phyloP scores from a whole-genome alignment of 1,284 basidiomycete species.

The Rhodotorula mucilaginosa region DNA sequence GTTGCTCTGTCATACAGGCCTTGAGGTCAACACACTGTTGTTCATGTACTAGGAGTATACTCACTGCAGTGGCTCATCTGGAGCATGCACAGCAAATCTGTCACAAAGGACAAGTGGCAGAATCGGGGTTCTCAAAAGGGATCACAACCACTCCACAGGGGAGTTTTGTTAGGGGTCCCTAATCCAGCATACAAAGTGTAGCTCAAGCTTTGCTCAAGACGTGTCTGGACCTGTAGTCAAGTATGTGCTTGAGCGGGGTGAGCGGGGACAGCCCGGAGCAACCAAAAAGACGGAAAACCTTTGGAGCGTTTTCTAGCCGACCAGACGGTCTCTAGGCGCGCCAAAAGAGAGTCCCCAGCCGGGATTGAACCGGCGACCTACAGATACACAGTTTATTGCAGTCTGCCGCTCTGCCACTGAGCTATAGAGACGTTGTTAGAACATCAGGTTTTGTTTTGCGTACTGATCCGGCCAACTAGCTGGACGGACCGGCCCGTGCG shows the following conservation, averaged over 20 bases:
- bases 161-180: too few relatives aligned
- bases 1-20: too few relatives aligned
- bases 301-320: background rate
- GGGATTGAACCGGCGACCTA: background rate
- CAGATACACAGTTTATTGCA: background rate
- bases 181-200: too few relatives aligned
- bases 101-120: too few relatives aligned
- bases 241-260: background rate
- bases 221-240: too few relatives aligned
- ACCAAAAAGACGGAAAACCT: background rate
- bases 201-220: too few relatives aligned
- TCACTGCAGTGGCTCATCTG: too few relatives aligned
- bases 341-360: background rate
- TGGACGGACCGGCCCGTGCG: background rate
- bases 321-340: background rate
- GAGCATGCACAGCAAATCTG: too few relatives aligned
- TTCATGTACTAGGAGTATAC: too few relatives aligned
- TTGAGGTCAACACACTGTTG: too few relatives aligned
- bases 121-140: too few relatives aligned
- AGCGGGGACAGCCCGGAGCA: background rate
- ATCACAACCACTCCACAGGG: too few relatives aligned
- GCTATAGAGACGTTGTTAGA: background rate
- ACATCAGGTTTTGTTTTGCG: background rate
- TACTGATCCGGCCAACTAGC: background rate
- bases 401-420: background rate